Percentiles rank a stretch among this genome's conserved stretches.
Conservation (phyloP, 108 stramenopile species). For the Cyclotella cryptica region DNA sequence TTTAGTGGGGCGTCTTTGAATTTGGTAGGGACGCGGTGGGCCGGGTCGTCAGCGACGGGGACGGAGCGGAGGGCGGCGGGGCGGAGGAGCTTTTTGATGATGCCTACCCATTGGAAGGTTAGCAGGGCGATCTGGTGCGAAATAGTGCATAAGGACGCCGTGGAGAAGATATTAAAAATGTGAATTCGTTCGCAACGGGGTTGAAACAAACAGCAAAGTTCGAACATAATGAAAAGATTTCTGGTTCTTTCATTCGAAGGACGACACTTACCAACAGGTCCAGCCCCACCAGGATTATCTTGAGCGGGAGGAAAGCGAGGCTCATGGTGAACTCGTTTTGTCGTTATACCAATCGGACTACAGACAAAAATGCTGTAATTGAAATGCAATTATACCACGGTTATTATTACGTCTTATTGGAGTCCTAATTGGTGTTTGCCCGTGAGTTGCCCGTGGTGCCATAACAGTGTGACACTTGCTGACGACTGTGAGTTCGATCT, state of each 20-base stretch:
- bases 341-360: background rate
- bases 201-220: background rate
- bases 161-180: background rate
- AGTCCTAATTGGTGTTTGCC: too few relatives aligned
- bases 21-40: conserved; percentile 70
- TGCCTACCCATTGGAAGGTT: conserved; percentile 83
- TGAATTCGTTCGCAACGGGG: background rate
- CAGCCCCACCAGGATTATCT: conserved; percentile 77
- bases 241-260: background rate
- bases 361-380: background rate
- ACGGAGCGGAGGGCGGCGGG: conserved; percentile 67
- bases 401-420: too few relatives aligned
- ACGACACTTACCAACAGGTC: conserved; percentile 75
- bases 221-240: conserved; percentile 11
- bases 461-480: too few relatives aligned
- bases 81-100: conserved; percentile 64
- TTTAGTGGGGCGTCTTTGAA: conserved; percentile 56
- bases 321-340: conserved; percentile 41
- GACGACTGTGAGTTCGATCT: too few relatives aligned
- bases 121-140: conserved; percentile 61
- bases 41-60: conserved; percentile 69
- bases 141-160: conserved; percentile 1
- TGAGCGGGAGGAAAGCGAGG: conserved; percentile 70
- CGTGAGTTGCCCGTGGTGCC: too few relatives aligned
- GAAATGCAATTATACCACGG: too few relatives aligned